Evolutionary conservation across 331 rosid species (phyloP).

Genomic region (Cydonia oblonga): DNA sequence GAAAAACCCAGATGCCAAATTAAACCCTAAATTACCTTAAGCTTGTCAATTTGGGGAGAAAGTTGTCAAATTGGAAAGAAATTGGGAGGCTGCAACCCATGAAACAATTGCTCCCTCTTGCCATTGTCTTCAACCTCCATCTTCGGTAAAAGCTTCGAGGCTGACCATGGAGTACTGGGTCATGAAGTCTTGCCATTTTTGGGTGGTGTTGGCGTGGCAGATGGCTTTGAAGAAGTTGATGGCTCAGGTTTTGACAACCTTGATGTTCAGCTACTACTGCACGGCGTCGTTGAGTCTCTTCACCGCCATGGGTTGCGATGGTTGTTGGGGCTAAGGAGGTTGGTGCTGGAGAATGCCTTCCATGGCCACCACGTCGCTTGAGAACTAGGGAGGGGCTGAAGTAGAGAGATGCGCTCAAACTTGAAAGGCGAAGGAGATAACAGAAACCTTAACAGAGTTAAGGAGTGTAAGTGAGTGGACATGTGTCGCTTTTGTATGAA

Average conservation of each 20-base stretch:
- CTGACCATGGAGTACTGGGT: conserved; percentile 89
- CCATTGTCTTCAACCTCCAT: conserved; percentile 71
- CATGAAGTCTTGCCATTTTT: conserved; percentile 83
- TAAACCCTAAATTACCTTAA: no score
- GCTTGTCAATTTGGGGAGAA: no score
- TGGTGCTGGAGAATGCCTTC: conserved; percentile 33
- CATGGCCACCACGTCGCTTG: conserved; percentile 20
- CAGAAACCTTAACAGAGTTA: no score
- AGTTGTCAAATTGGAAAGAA: conserved; percentile 54
- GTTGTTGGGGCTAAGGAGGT: conserved; percentile 17
- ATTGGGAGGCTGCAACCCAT: conserved; percentile 70
- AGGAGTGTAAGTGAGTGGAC: no score
- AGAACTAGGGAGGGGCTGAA: background rate
- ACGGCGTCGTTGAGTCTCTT: conserved; percentile 76
- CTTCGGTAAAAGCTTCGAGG: conserved; percentile 84
- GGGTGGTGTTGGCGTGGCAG: conserved; percentile 60
- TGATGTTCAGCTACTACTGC: conserved; percentile 72
- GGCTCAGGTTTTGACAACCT: conserved; percentile 69
- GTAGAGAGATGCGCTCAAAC: no score
- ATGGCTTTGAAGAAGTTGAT: conserved; percentile 69
- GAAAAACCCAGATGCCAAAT: no score
- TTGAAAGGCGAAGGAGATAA: no score
- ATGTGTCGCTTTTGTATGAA: no score
- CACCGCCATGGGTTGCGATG: conserved; percentile 9
- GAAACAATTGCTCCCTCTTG: conserved; percentile 70